Percentiles rank a stretch among this genome's conserved stretches.
phyloP scores from a whole-genome alignment of 768 basidiomycete species.

The Dentipellis sp. region DNA sequence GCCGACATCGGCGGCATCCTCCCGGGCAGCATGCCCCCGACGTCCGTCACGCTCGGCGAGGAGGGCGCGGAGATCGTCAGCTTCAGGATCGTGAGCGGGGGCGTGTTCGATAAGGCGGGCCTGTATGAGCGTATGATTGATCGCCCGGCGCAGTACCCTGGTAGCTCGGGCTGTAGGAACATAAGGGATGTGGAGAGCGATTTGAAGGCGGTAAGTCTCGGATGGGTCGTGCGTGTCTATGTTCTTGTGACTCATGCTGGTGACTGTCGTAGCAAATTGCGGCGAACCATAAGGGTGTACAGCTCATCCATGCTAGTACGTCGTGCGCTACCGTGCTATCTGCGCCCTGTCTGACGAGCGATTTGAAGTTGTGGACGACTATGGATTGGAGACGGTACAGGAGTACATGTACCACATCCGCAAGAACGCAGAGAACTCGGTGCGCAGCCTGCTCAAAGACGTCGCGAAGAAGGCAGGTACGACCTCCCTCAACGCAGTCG shows the following conservation, averaged over 20 bases:
- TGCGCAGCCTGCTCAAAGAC: conserved; percentile 70
- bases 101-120: conserved; percentile 70
- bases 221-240: neutral
- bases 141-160: conserved; percentile 71
- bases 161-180: conserved; percentile 82
- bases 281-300: conserved; percentile 87
- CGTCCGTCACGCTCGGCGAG: conserved; percentile 83
- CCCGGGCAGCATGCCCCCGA: conserved; percentile 94
- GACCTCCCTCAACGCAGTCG: conserved; percentile 58
- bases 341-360: conserved; percentile 3
- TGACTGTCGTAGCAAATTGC: conserved; percentile 71
- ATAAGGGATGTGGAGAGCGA: conserved; percentile 88
- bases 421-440: conserved; percentile 79
- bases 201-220: conserved; percentile 64
- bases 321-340: conserved; percentile 1
- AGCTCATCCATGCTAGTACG: conserved; percentile 69
- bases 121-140: conserved; percentile 76
- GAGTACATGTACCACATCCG: conserved; percentile 92
- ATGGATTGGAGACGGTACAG: conserved; percentile 78
- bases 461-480: conserved; percentile 63
- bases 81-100: conserved; percentile 84
- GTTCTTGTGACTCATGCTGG: conserved; percentile 2
- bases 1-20: conserved; percentile 91
- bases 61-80: conserved; percentile 89
- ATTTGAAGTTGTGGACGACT: conserved; percentile 70